Evolutionary conservation across 306 rosid species (phyloP), one percentile per base, ranked within the genome.

Genomic region (Chamaecrista fasciculata): DNA sequence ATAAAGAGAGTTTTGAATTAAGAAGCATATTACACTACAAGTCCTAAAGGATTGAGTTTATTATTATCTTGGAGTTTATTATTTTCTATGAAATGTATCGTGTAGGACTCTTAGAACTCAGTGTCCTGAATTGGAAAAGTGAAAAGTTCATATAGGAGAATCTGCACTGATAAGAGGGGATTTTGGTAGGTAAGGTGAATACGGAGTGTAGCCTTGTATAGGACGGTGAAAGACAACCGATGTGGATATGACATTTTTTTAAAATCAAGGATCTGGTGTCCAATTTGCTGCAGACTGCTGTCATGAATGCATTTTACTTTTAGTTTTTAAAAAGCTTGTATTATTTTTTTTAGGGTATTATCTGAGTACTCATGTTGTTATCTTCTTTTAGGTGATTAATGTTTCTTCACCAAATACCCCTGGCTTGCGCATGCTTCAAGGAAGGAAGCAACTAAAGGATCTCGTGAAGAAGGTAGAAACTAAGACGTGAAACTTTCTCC

Each of bases 381-480:
- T 76, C 57, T 1, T 29, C 34, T 76, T 71, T 48, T 71, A 94
- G 98, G 98, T 94, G 77, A 88, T 94, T 67, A 94, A 94, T 90
- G 92, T 94, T 81, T 94, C 98, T 43, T 94, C 98, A 12, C 98
- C 97, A 62, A 94, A 94, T 89, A 94, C 98, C 70, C 98, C 98
- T 16, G 98, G 98, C 64, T 81, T 94, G 74, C 97, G 98, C 39
- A 89, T 81, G 87, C 98, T 94, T 84, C 98, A 94, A 73, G 98
- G 98, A 76, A 88, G 98, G 82, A 94, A 90, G 84, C 96, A 94
- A 55, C 81, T 94, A 77, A 94, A 86, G 79, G 98, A 94, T 83
- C 96, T 94, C 42, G 95, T 94, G 53, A 91, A 85, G 81, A 91
- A 86, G 96, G 98, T 94, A 94, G 76, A 78, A 60, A 77, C 65